Percentiles rank a stretch among this genome's conserved stretches.
These are phyloP conservation scores for Sclerotinia spermophila DNA, from an alignment of 2,329 filamentous ascomycete species.

Conservation along the genomic window DNA sequence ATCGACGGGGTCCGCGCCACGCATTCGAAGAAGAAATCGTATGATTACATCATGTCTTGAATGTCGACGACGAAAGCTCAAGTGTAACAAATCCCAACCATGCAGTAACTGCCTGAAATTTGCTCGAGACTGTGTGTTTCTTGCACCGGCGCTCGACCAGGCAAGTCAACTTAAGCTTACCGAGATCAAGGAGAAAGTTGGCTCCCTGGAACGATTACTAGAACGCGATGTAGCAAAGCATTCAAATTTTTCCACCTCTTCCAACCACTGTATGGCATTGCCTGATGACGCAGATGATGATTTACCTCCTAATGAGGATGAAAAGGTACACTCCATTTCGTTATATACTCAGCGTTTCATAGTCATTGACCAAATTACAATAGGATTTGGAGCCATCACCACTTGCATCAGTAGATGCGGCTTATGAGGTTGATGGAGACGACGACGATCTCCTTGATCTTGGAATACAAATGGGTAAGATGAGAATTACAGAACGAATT, in stretches of 20 bases:
- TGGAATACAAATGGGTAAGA: slow-evolving; percentile 66
- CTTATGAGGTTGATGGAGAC: slow-evolving; percentile 62
- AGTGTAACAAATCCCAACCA: slow-evolving; percentile 70
- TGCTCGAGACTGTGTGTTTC: slow-evolving; percentile 45
- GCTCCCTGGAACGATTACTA: slow-evolving; percentile 64
- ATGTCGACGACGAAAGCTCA: slow-evolving; percentile 71
- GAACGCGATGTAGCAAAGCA: slow-evolving; percentile 63
- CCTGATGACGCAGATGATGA: slow-evolving; percentile 49
- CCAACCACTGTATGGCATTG: slow-evolving; percentile 28
- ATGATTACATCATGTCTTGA: slow-evolving; percentile 68
- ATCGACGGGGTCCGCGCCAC: slow-evolving; percentile 21
- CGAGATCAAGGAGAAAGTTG: slow-evolving; percentile 77
- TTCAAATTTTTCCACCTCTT: slow-evolving; percentile 20
- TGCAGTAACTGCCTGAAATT: slow-evolving; percentile 49
- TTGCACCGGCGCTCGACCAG: slow-evolving; percentile 53
- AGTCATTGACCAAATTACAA: neutral
- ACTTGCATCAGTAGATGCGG: slow-evolving; percentile 60
- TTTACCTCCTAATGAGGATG: slow-evolving; percentile 47
- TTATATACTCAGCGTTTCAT: neutral
- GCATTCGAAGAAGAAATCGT: slow-evolving; percentile 50
- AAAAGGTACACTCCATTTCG: slow-evolving; percentile 41
- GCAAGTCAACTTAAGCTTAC: slow-evolving; percentile 66
- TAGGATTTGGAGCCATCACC: slow-evolving; percentile 58
- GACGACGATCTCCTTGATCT: slow-evolving; percentile 68
- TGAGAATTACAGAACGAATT: slow-evolving; percentile 70